Evolutionary conservation across 2,329 filamentous ascomycete genomes (phyloP).

Genomic region (Aureobasidium vineae): DNA sequence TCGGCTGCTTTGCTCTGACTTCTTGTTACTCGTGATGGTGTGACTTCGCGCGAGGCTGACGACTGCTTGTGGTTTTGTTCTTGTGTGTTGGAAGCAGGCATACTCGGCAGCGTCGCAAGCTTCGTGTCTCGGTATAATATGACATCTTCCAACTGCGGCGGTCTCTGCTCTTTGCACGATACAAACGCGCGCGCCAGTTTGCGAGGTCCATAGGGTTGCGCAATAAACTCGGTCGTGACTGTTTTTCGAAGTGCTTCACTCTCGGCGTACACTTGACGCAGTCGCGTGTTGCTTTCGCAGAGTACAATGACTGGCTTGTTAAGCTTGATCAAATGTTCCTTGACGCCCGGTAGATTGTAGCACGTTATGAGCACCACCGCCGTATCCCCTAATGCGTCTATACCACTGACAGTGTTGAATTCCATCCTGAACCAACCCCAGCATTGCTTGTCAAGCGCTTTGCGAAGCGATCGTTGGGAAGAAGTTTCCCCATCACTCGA

Average conservation of each 20-base stretch:
- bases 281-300: conserved; percentile 27
- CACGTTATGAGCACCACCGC: not conserved
- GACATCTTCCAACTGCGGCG: not conserved
- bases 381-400: not conserved
- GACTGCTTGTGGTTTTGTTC: not conserved
- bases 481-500: not conserved
- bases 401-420: not conserved
- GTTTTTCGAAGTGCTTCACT: not conserved
- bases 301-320: conserved; percentile 22
- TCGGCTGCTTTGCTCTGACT: not conserved
- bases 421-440: conserved; percentile 22
- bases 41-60: not conserved
- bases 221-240: conserved; percentile 12
- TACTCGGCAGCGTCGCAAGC: not conserved
- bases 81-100: not conserved
- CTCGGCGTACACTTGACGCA: not conserved
- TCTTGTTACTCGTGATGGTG: not conserved
- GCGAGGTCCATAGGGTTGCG: conserved; percentile 26
- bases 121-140: conserved; percentile 7
- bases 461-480: not conserved
- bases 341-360: not conserved
- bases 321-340: not conserved
- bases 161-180: not conserved
- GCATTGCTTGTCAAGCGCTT: conserved; percentile 1
- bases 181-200: conserved; percentile 19